A percentile compares a stretch with the other conserved stretches of the same genome.
These are phyloP conservation scores for Onygenales sp. DNA, from an alignment of 2,329 filamentous ascomycete genomes.

Conservation along the genomic window DNA sequence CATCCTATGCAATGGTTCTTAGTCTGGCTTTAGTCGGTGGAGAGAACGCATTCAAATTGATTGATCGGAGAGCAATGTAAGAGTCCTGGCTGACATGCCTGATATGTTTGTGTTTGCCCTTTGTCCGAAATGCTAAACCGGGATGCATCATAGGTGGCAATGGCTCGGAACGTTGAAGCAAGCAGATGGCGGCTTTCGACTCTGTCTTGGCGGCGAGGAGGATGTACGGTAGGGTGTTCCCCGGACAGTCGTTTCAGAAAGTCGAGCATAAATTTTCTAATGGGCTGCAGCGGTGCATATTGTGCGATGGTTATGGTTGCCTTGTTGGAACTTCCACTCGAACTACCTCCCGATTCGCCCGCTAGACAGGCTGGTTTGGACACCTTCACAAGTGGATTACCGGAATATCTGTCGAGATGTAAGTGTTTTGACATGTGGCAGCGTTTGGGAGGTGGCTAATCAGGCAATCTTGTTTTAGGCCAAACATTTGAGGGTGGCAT, in stretches of 20 bases:
- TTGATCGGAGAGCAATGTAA: constrained; percentile 70
- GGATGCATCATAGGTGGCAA: constrained; percentile 50
- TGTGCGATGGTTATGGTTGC: constrained; percentile 80
- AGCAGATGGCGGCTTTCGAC: constrained; percentile 76
- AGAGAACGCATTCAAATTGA: constrained; percentile 59
- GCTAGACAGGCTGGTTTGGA: constrained; percentile 53
- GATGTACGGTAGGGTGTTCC: constrained; percentile 63
- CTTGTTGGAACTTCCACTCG: constrained; percentile 71
- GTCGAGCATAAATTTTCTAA: constrained; percentile 2
- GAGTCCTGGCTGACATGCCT: constrained; percentile 12
- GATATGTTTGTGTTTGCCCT: background rate
- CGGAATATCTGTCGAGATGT: constrained; percentile 74
- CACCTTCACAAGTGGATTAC: constrained; percentile 62
- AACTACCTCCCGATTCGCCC: constrained; percentile 64
- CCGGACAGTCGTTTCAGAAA: background rate
- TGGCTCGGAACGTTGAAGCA: constrained; percentile 86
- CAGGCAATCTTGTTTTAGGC: constrained; percentile 39
- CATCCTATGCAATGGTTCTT: constrained; percentile 76
- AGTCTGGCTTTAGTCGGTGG: constrained; percentile 71
- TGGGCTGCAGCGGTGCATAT: constrained; percentile 64
- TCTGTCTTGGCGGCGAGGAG: constrained; percentile 78
- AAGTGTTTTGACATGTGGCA: constrained; percentile 30
- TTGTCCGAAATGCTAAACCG: constrained; percentile 1
- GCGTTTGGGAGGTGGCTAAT: background rate
- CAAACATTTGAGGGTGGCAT: constrained; percentile 96